phyloP scores from a whole-genome alignment of 1,284 basidiomycete species.

The Ceratobasidium sp. region DNA sequence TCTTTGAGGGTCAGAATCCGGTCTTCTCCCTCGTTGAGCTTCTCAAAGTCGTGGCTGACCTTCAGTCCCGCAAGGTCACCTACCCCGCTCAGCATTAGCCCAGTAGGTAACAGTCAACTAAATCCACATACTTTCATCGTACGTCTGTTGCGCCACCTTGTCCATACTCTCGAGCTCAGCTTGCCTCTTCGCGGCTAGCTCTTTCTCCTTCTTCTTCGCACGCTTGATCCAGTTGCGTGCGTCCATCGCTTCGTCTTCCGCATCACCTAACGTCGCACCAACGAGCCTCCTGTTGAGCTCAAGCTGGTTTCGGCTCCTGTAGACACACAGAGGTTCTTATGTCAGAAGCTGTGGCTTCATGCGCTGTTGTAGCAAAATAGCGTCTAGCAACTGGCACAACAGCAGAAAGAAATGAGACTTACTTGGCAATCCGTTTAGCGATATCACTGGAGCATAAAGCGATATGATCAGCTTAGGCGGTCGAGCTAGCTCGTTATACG shows the following conservation, averaged over 20 bases:
- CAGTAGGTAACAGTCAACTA: constrained; percentile 36
- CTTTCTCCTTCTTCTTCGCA: constrained; percentile 54
- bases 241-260: constrained; percentile 51
- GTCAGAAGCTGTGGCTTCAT: constrained; percentile 43
- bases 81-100: constrained; percentile 39
- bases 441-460: constrained; percentile 66
- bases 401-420: constrained; percentile 60
- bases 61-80: constrained; percentile 89
- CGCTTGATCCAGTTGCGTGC: constrained; percentile 51
- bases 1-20: constrained; percentile 97
- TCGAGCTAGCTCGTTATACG: constrained; percentile 50
- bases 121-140: constrained; percentile 76
- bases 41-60: constrained; percentile 94
- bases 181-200: constrained; percentile 68
- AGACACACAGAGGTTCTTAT: constrained; percentile 53
- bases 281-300: constrained; percentile 58
- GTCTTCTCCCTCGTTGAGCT: constrained; percentile 91
- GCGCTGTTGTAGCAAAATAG: constrained; percentile 43
- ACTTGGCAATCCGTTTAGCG: constrained; percentile 88
- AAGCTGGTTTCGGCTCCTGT: constrained; percentile 88
- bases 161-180: constrained; percentile 85
- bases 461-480: constrained; percentile 27
- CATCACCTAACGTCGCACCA: constrained; percentile 48
- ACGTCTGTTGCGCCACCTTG: constrained; percentile 75
- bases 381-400: constrained; percentile 38